Base-by-base conservation (phyloP, 805 yeast species). In the Myxozyma neotropica region DNA sequence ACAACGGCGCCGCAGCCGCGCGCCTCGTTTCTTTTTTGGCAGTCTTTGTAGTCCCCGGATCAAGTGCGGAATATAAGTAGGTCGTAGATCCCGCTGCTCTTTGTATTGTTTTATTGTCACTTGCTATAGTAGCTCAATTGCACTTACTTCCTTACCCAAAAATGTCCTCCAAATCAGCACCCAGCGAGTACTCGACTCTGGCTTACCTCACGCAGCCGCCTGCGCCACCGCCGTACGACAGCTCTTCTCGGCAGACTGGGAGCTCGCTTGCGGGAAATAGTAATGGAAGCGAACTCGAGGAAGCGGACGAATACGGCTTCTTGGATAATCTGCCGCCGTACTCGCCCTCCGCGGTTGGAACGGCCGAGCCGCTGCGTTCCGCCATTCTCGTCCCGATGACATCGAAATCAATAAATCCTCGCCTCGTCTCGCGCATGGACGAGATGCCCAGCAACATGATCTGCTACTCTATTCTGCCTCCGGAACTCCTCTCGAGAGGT, bases 381-480 rank as follows among this genome's bases (percentile, higher is more conserved):
- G 27, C 51, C 4, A 40, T 47, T 8, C 4, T 31, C 10, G 27
- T 47, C 27, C 26, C 39, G 8, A 47, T 47, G 51, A 47, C 51
- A 4, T 31, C 51, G 3, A 31, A 33, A 23, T 31, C 51, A 8
- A 21, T 19, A 24, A 17, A 27, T 21, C 40, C 51, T 3, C 39
- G 51, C 8, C 13, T 47, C 40, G 15, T 35, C 17, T 21, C 40
- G 10, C 4, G 39, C 12, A 31, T 33, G 40, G 39, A 33, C n/a
- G 51, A 47, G 17, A 33, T 29, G 27, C 51, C 51, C 12, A 47
- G 51, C 40, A 47, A 47, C 51, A 47, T 47, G 51, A 47, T 47
- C 27, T 47, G 51, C 40, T 47, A 47, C 40, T 47, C 51, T 12
- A 35, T 15, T 21, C 38, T 47, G 26, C 49, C 49, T 12, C 26